Percentiles rank a stretch among this genome's conserved stretches.
Evolutionary conservation across 331 rosid species (phyloP).

Genomic region (Spiraea crenata): DNA sequence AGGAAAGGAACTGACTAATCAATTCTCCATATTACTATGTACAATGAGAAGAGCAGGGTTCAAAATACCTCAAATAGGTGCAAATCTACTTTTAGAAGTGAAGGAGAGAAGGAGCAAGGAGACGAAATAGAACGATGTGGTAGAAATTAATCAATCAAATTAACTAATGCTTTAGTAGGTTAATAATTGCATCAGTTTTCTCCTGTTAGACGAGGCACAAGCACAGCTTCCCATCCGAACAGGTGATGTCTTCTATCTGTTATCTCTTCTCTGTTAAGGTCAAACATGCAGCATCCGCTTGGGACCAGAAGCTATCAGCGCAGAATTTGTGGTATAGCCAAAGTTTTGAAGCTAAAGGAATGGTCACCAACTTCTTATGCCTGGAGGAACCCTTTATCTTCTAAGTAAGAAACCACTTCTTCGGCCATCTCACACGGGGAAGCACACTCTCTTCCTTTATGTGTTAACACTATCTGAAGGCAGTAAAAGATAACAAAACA

Average conservation of each 20-base stretch:
- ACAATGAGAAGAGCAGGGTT: background rate
- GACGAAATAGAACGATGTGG: background rate
- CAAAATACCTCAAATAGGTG: background rate
- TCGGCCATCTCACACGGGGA: constrained; percentile 49
- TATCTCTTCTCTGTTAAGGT: background rate
- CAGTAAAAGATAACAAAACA: background rate
- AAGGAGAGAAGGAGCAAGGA: background rate
- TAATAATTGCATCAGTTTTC: constrained; percentile 6
- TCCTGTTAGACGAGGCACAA: constrained; percentile 4
- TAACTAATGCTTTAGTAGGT: constrained; percentile 3
- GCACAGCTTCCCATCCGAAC: background rate
- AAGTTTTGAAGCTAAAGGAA: background rate
- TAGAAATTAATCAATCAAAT: background rate
- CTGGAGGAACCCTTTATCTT: constrained; percentile 41
- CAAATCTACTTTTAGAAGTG: background rate
- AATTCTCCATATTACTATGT: background rate
- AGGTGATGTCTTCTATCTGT: background rate
- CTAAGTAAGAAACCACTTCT: constrained; percentile 39
- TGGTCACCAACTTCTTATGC: constrained; percentile 9
- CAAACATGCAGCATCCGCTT: background rate
- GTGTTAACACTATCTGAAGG: constrained; percentile 36
- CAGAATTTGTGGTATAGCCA: background rate
- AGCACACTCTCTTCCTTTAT: constrained; percentile 21
- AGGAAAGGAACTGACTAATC: background rate
- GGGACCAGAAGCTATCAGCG: background rate